phyloP scores from a whole-genome alignment of 2,329 filamentous ascomycete genomes.

The Rachicladosporium sp. region DNA sequence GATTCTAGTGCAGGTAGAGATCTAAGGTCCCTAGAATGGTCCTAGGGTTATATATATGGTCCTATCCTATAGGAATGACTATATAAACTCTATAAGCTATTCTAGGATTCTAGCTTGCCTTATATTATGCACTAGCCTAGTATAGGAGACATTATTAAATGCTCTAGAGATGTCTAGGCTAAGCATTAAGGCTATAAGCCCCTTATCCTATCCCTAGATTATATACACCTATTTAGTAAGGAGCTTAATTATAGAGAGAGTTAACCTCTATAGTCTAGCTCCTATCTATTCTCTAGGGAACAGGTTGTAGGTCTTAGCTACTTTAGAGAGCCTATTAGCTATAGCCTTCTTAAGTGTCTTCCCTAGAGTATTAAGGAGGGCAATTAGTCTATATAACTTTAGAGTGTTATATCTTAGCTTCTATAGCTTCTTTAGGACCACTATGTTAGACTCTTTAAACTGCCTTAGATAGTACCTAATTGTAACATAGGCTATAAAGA shows the following conservation, averaged over 20 bases:
- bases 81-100: constrained; percentile 13
- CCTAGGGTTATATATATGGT: constrained; percentile 8
- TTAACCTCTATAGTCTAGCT: constrained; percentile 14
- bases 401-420: constrained; percentile 15
- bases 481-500: too few relatives aligned
- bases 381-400: constrained; percentile 18
- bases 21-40: constrained; percentile 9
- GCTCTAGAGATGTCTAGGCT: constrained; percentile 22
- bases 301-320: constrained; percentile 10
- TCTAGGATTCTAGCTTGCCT: constrained; percentile 18
- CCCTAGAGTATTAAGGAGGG: constrained; percentile 14
- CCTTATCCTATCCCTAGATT: constrained; percentile 7
- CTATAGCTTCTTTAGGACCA: constrained; percentile 16
- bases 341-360: too few relatives aligned
- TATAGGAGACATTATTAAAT: constrained; percentile 25
- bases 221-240: constrained; percentile 17
- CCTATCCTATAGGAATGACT: constrained; percentile 15
- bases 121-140: constrained; percentile 23
- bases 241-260: constrained; percentile 18
- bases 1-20: constrained; percentile 17
- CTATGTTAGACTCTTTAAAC: constrained; percentile 16
- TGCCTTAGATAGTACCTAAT: constrained; percentile 13
- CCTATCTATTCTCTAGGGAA: constrained; percentile 19
- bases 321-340: too few relatives aligned
- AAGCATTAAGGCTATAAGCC: constrained; percentile 18